Evolutionary conservation across 2,329 filamentous ascomycete species (phyloP).

Genomic region (Colletotrichum tropicicola): DNA sequence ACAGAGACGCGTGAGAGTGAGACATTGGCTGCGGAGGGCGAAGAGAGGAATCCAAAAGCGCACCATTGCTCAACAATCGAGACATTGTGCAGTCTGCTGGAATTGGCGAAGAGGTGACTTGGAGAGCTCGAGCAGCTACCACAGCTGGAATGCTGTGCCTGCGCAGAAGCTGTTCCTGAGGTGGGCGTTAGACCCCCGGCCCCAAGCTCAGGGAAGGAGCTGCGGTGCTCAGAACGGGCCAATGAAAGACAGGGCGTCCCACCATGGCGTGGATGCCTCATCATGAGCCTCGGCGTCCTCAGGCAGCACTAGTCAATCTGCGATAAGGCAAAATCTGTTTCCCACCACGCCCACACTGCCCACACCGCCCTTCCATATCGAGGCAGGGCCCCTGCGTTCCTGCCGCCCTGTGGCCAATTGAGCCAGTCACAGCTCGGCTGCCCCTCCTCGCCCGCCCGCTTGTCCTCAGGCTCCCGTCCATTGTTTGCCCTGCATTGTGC

Average conservation of each 20-base stretch:
- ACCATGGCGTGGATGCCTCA: neutral
- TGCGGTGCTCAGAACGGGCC: no score
- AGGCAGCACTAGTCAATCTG: neutral
- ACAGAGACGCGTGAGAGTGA: slow-evolving; percentile 4
- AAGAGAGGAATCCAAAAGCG: neutral
- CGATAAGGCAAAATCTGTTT: slow-evolving; percentile 13
- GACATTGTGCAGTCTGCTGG: neutral
- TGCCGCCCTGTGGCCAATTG: neutral
- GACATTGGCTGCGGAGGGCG: slow-evolving; percentile 7
- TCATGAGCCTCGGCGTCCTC: neutral
- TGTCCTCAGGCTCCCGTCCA: neutral
- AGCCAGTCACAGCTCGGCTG: slow-evolving; percentile 5
- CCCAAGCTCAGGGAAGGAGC: no score
- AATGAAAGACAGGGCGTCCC: no score
- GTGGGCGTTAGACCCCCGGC: no score
- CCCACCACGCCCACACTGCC: neutral
- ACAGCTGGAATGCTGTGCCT: no score
- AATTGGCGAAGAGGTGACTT: no score
- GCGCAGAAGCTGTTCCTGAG: no score
- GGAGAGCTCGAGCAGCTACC: no score
- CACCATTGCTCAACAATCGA: neutral
- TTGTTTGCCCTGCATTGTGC: slow-evolving; percentile 12
- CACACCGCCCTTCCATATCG: slow-evolving; percentile 29
- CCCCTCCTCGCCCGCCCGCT: slow-evolving; percentile 5
- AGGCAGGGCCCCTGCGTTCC: slow-evolving; percentile 28